Conservation (phyloP, 768 basidiomycete species). For the Phlebiopsis gigantea region DNA sequence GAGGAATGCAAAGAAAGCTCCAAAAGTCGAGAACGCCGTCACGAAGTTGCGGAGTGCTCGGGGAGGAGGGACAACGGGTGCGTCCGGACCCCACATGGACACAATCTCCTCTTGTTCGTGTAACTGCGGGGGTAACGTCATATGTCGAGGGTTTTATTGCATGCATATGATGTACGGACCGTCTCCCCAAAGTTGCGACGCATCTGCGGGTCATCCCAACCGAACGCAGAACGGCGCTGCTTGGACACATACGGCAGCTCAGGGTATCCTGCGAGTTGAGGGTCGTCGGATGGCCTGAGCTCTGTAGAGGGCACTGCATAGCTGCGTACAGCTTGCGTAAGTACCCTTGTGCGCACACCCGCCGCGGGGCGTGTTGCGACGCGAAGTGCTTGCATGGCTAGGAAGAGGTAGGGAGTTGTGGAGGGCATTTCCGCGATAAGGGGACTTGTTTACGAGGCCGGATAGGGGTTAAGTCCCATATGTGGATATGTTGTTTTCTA, state of each 20-base stretch:
- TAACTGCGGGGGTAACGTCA: constrained; percentile 39
- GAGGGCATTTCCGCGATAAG: background rate
- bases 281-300: constrained; percentile 41
- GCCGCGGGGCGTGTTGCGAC: constrained; percentile 37
- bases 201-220: constrained; percentile 75
- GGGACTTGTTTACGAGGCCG: background rate
- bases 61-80: constrained; percentile 53
- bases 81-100: constrained; percentile 87
- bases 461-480: background rate
- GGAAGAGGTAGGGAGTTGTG: constrained; percentile 6
- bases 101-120: constrained; percentile 77
- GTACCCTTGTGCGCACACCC: constrained; percentile 24
- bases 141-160: constrained; percentile 7
- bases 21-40: constrained; percentile 56
- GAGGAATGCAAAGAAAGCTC: constrained; percentile 54
- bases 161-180: constrained; percentile 34
- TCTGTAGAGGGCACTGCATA: constrained; percentile 20
- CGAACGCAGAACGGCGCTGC: constrained; percentile 56
- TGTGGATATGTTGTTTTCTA: background rate
- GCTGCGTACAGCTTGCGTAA: constrained; percentile 12
- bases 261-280: constrained; percentile 71
- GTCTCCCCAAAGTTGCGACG: constrained; percentile 79
- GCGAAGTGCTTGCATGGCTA: constrained; percentile 30
- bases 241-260: constrained; percentile 61
- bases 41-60: constrained; percentile 63